Conservation (phyloP, 2,329 filamentous ascomycete species). For the Phyllosticta citriasiana region DNA sequence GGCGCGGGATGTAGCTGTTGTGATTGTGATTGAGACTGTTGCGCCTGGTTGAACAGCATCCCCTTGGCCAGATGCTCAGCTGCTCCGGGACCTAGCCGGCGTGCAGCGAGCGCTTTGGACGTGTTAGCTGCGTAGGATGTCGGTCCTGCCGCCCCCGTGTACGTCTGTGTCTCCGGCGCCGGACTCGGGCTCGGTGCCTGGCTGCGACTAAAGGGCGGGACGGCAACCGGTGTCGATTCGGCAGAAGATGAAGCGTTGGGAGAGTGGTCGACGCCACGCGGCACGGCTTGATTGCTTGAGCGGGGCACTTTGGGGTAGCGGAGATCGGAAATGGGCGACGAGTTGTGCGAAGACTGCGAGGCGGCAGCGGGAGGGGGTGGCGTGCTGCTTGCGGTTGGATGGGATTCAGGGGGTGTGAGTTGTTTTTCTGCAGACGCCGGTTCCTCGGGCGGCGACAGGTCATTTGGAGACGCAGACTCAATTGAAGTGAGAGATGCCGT, state of each 20-base stretch:
- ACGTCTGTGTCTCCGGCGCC: background rate
- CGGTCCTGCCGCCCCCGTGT: background rate
- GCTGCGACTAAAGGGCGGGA: constrained; percentile 6
- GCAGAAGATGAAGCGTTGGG: constrained; percentile 13
- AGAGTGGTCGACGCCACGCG: constrained; percentile 16
- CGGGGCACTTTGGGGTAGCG: constrained; percentile 40
- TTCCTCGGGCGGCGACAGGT: constrained; percentile 37
- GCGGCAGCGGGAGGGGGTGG: background rate
- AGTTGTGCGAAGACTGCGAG: background rate
- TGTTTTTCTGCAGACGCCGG: constrained; percentile 18
- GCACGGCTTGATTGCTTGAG: constrained; percentile 36
- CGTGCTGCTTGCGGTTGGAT: constrained; percentile 34
- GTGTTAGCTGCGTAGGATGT: constrained; percentile 19
- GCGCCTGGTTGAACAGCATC: background rate
- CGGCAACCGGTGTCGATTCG: constrained; percentile 7
- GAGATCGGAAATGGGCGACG: constrained; percentile 26
- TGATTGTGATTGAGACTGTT: background rate
- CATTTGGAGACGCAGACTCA: constrained; percentile 35
- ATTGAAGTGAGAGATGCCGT: constrained; percentile 34
- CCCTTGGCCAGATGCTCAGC: background rate
- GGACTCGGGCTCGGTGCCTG: background rate
- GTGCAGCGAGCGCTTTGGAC: constrained; percentile 12
- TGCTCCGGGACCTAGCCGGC: background rate
- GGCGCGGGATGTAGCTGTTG: background rate
- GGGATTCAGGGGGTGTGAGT: constrained; percentile 24